Evolutionary conservation across 1,139 yeast genomes (phyloP).

Genomic region (Yamadazyma diospyri): DNA sequence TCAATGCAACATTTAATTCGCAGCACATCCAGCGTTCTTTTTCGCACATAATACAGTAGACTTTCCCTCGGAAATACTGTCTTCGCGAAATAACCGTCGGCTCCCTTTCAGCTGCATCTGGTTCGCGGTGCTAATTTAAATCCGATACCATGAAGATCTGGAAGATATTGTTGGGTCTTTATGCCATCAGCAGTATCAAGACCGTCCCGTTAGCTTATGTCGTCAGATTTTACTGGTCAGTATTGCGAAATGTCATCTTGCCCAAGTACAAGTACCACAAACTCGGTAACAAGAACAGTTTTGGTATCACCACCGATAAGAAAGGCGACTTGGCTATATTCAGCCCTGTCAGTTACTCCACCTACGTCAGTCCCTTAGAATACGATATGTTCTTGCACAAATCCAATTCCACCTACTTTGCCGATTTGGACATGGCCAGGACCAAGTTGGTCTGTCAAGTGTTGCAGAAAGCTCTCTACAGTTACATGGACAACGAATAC

Average conservation of each 20-base stretch:
- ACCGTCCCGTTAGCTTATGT: conserved; percentile 68
- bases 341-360: conserved; percentile 39
- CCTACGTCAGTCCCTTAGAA: conserved; percentile 74
- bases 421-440: conserved; percentile 81
- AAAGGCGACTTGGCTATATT: conserved; percentile 35
- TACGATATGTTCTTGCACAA: conserved; percentile 86
- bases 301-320: conserved; percentile 21
- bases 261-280: conserved; percentile 24
- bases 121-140: no score
- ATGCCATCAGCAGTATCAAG: conserved; percentile 32
- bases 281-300: conserved; percentile 29
- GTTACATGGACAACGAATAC: conserved; percentile 38
- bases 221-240: conserved; percentile 54
- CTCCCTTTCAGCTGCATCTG: no score
- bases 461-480: conserved; percentile 49
- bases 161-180: conserved; percentile 4
- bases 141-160: background rate
- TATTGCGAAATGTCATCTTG: conserved; percentile 37
- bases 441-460: conserved; percentile 55
- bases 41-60: no score
- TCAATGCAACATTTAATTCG: no score
- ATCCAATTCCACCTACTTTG: conserved; percentile 78
- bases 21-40: no score
- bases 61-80: no score
- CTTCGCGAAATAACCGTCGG: no score